Base-by-base conservation (phyloP, 129 eudicot species). In the Centrapalus pauciflorus region DNA sequence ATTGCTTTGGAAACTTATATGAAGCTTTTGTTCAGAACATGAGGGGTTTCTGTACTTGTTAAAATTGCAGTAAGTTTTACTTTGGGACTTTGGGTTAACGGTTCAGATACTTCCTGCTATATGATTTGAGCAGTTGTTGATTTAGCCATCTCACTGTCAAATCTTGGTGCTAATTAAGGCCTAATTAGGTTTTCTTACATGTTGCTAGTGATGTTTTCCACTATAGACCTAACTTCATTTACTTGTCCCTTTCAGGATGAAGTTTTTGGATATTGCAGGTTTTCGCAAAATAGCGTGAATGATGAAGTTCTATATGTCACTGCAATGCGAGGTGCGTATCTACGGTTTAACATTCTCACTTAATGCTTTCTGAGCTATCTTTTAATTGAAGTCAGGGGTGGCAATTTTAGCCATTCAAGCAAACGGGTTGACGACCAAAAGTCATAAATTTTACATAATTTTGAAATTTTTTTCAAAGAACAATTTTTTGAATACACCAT, bases 231-330 rank as follows among this genome's bases (percentile, higher is more conserved):
- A 55, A 65, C 65, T 64, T 23, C 32, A 69, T 63, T 34, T 24
- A 29, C 69, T 32, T 60, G 16, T 73, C 29, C 27, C 32, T 25
- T 77, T 40, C 85, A 92, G 98, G 92, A 76, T 80, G 98, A 92
- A 79, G 52, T 78, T 20, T 85, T 92, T 64, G 89, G 96, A 61
- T 92, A 71, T 72, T 88, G 96, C 65, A 82, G 84, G 73, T 92
- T 88, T 74, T 79, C 95, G 9, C 85, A 77, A 29, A 77, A 69
- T 35, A 58, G 51, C 35, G 80, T 77, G 67, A 70, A 85, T 17
- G 77, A 85, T 43, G 87, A 76, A 67, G 76, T 85, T 50, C 79
- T 92, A 4, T 92, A 92, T 59, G 72, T 77, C 58, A 85, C 90
- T 37, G 80, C 87, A 59, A 83, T 79, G 90, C 81, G 79, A 74